phyloP scores from a whole-genome alignment of 208 protist species.

The Trichomonas tenax region DNA sequence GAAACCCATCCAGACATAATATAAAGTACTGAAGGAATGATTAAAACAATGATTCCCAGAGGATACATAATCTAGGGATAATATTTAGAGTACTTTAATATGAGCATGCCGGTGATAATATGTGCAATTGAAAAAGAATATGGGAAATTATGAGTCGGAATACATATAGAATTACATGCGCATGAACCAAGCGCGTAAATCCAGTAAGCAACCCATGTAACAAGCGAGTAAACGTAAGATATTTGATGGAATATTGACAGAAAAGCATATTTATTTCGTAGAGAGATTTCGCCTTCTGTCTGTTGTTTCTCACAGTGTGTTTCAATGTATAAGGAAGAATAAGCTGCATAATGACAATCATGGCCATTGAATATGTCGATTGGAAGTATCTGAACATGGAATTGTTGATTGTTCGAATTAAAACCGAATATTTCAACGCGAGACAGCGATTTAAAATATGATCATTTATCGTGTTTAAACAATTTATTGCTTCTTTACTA shows the following conservation, averaged over 20 bases:
- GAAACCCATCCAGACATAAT: neutral
- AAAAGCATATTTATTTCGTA: neutral
- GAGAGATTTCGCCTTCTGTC: neutral
- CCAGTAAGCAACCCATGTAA: neutral
- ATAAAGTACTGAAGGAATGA: neutral
- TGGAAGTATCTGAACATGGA: neutral
- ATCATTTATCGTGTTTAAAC: neutral
- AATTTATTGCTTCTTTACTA: neutral
- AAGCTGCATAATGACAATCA: neutral
- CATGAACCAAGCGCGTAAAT: neutral
- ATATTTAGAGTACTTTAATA: neutral
- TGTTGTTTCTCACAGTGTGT: neutral
- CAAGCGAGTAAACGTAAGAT: neutral
- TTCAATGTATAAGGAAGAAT: neutral
- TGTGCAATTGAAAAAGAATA: neutral
- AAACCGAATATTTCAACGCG: neutral
- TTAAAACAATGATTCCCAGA: neutral
- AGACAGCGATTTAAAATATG: neutral
- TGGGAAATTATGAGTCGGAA: neutral
- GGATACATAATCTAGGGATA: neutral
- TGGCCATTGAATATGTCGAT: neutral
- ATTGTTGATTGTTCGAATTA: neutral
- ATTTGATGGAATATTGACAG: neutral
- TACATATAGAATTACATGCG: neutral
- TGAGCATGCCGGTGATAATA: neutral